Percentiles rank a stretch among this genome's conserved stretches.
These are phyloP conservation scores for Populus trichocarpa DNA, from an alignment of 441 rosid genomes.

Conservation along the genomic window DNA sequence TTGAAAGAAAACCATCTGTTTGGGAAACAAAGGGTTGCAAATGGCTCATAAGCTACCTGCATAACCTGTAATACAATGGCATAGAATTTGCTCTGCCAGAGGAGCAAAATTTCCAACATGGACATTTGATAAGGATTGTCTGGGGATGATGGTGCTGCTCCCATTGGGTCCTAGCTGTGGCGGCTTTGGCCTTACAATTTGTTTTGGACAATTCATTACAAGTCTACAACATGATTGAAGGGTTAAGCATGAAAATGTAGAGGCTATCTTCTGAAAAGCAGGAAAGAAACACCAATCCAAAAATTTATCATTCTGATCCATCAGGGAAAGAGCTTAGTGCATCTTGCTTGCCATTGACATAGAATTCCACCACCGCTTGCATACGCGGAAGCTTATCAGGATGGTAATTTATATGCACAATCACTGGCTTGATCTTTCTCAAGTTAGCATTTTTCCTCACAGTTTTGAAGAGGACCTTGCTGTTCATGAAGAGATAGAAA, in stretches of 20 bases:
- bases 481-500: conserved; percentile 81
- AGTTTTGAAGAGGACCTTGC: conserved; percentile 89
- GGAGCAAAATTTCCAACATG: not conserved
- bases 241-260: not conserved
- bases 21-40: not conserved
- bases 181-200: not conserved
- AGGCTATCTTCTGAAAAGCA: not conserved
- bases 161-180: not conserved
- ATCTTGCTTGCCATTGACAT: conserved; percentile 67
- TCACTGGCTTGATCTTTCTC: conserved; percentile 75
- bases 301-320: conserved; percentile 60
- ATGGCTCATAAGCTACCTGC: not conserved
- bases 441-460: conserved; percentile 64
- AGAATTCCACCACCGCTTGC: conserved; percentile 81
- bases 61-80: not conserved
- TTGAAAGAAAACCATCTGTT: not conserved
- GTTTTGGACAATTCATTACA: not conserved
- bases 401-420: conserved; percentile 85
- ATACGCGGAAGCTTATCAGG: conserved; percentile 88
- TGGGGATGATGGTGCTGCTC: not conserved
- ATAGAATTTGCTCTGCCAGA: not conserved
- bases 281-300: not conserved
- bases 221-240: not conserved
- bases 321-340: conserved; percentile 81
- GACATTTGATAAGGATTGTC: not conserved